Evolutionary conservation across 2,329 filamentous ascomycete genomes (phyloP), one percentile per base, ranked within the genome.

Genomic region (Davidsoniella eucalypti): DNA sequence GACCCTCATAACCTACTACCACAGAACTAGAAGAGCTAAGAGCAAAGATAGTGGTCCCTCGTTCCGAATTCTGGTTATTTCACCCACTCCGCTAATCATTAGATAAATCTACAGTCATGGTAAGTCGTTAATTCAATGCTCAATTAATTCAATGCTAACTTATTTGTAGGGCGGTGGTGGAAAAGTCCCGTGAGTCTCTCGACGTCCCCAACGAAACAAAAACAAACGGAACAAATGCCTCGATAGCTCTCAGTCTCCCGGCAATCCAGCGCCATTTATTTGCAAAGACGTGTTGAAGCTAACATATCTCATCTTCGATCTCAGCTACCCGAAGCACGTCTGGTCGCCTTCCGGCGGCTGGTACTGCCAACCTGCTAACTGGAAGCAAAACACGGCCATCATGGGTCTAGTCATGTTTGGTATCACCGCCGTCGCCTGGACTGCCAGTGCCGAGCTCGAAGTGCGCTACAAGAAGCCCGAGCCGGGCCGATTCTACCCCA

Each of bases 331-430:
- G 66, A 95, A 94, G 75, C 90, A 98, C 75, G 87, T 98, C 75
- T 98, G 92, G 92, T 96, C 92, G 62, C 92, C 92, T 55, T 75
- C 90, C 57, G 92, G 92, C 75, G 92, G 92, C 68, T 98, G 92
- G 92, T 98, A 98, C 69, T 71, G 82, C 50, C 90, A 94, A 65
- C 92, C 92, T 49, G 73, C 76, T 58, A 98, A 98, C 75, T 98
- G 92, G 92, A 92, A 84, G 66, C 69, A 71, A 61, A 98, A 98
- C 72, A 98, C 92, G 4, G 73, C 82, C 50, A 72, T 92, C 57
- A 79, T 87, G 63, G 76, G 76, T 54, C 74, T 70, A 44, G 75
- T 82, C 51, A 70, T 92, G 47, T 57, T 82, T 57, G 80, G 83
- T 55, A 73, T 93, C 57, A 72, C 75, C 52, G 80, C 74, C 46